Conservation (phyloP, 2,329 filamentous ascomycete species). For the Biscogniauxia marginata region DNA sequence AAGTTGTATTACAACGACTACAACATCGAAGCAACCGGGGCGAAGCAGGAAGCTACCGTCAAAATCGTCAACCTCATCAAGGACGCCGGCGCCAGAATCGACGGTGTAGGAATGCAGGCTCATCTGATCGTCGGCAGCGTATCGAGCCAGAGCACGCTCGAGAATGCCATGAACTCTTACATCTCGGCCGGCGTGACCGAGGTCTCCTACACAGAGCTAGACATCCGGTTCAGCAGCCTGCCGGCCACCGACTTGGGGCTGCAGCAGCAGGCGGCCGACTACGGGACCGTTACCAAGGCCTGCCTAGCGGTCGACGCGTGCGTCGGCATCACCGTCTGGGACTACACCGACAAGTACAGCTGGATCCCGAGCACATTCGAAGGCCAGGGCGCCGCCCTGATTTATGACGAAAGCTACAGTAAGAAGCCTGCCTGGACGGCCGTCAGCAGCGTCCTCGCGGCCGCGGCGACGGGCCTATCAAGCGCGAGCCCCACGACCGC, state of each 20-base stretch:
- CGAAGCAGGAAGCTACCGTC: slow-evolving; percentile 45
- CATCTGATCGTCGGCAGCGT: slow-evolving; percentile 58
- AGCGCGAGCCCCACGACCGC: slow-evolving; percentile 2
- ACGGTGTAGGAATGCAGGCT: slow-evolving; percentile 61
- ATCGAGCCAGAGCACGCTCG: slow-evolving; percentile 43
- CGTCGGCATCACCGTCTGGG: slow-evolving; percentile 44
- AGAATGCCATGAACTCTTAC: slow-evolving; percentile 49
- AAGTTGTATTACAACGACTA: slow-evolving; percentile 61
- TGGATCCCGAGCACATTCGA: slow-evolving; percentile 40
- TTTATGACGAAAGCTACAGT: slow-evolving; percentile 37
- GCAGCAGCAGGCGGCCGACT: slow-evolving; percentile 47
- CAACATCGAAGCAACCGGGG: slow-evolving; percentile 54
- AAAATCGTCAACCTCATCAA: slow-evolving; percentile 46
- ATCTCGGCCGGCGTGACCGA: slow-evolving; percentile 49
- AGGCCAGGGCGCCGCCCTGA: slow-evolving; percentile 37
- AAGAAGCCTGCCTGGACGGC: slow-evolving; percentile 41
- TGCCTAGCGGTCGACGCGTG: slow-evolving; percentile 37
- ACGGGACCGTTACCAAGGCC: slow-evolving; percentile 36
- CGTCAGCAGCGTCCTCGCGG: slow-evolving; percentile 37
- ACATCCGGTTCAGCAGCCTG: slow-evolving; percentile 50
- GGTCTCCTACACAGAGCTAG: slow-evolving; percentile 61
- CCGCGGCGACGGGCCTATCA: slow-evolving; percentile 25
- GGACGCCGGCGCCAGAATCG: slow-evolving; percentile 52
- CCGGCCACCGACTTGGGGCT: slow-evolving; percentile 43
- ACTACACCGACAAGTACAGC: slow-evolving; percentile 41